Evolutionary conservation across 2,329 filamentous ascomycete species (phyloP).

Genomic region (Sphaerulina musiva): DNA sequence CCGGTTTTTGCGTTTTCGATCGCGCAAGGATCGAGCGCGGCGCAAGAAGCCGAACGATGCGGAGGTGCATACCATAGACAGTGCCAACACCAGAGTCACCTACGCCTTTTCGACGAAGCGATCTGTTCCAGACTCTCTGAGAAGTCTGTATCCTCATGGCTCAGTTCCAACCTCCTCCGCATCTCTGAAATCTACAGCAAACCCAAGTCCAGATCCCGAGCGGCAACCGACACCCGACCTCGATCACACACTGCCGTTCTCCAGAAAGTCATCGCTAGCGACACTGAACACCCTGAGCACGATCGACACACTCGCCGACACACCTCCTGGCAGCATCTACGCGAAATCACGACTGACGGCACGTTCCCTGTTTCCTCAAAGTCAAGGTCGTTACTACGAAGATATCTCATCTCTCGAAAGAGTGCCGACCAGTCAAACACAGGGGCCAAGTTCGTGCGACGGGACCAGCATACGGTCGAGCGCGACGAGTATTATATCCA

Average conservation of each 20-base stretch:
- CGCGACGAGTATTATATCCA: conserved; percentile 4
- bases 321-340: conserved; percentile 4
- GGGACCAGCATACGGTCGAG: neutral
- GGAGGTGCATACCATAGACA: conserved; percentile 4
- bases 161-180: neutral
- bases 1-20: conserved; percentile 1
- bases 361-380: conserved; percentile 8
- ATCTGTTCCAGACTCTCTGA: conserved; percentile 10
- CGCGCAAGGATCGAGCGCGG: neutral
- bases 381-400: conserved; percentile 11
- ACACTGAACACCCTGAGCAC: neutral
- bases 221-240: neutral
- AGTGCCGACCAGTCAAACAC: conserved; percentile 12
- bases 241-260: neutral
- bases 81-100: conserved; percentile 6
- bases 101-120: conserved; percentile 4
- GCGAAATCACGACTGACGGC: neutral
- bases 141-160: conserved; percentile 5
- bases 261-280: neutral
- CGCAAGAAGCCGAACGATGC: conserved; percentile 1
- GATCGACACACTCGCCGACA: neutral
- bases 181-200: neutral
- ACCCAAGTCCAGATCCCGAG: neutral
- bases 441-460: conserved; percentile 10
- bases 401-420: conserved; percentile 8